Percentiles rank a stretch among this genome's conserved stretches.
These are phyloP conservation scores for Agaricus sinodeliciosus DNA, from an alignment of 768 basidiomycete species.

Conservation along the genomic window DNA sequence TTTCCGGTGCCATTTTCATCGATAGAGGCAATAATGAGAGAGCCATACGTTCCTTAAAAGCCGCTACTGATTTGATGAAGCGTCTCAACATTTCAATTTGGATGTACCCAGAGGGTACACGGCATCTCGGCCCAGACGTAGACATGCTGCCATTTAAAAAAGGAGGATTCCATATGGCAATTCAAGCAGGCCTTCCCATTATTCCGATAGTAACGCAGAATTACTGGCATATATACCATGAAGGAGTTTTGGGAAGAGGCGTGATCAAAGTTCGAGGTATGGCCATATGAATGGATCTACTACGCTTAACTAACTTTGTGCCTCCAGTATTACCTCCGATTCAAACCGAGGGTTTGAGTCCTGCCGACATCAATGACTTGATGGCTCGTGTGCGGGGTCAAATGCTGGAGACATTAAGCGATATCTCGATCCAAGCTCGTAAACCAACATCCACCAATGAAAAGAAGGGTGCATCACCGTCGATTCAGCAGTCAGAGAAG, in stretches of 20 bases:
- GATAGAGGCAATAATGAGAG: constrained; percentile 74
- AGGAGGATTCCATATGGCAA: constrained; percentile 94
- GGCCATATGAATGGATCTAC: constrained; percentile 14
- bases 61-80: constrained; percentile 79
- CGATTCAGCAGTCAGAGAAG: not conserved
- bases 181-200: constrained; percentile 86
- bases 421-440: constrained; percentile 60
- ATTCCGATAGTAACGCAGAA: constrained; percentile 91
- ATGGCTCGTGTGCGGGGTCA: constrained; percentile 58
- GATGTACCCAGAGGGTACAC: constrained; percentile 97
- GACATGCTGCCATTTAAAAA: constrained; percentile 90
- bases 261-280: constrained; percentile 77
- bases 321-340: constrained; percentile 83
- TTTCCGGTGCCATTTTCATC: constrained; percentile 88
- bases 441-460: constrained; percentile 5
- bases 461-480: not conserved
- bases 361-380: constrained; percentile 65
- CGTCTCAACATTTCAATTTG: constrained; percentile 65
- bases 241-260: constrained; percentile 70
- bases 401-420: constrained; percentile 74
- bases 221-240: constrained; percentile 82
- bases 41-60: constrained; percentile 70
- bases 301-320: constrained; percentile 2
- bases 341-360: constrained; percentile 62
- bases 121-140: constrained; percentile 59